Evolutionary conservation across 305 asterid species (phyloP).

Genomic region (Caryopteris hybrid): DNA sequence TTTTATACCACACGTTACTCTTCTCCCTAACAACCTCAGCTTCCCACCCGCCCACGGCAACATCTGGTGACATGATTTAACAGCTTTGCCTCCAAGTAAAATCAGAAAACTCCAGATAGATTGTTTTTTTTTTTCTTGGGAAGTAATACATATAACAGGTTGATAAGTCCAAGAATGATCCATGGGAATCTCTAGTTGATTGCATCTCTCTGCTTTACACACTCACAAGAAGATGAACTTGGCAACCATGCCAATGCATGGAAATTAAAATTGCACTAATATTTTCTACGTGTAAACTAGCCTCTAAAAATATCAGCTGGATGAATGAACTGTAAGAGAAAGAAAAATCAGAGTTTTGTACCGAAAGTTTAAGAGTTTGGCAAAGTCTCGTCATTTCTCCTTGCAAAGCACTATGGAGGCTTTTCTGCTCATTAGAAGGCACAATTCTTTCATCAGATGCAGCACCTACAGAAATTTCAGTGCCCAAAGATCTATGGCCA

Average conservation of each 20-base stretch:
- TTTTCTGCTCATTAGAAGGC: slow-evolving; percentile 42
- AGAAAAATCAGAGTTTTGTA: slow-evolving; percentile 29
- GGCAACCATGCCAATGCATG: neutral
- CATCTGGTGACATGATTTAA: neutral
- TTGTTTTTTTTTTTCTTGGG: neutral
- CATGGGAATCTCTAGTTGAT: neutral
- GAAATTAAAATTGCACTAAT: neutral
- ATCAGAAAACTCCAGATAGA: neutral
- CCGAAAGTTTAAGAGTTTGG: slow-evolving; percentile 64
- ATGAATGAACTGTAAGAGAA: neutral
- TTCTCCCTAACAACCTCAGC: neutral
- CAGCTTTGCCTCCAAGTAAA: neutral
- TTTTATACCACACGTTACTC: neutral
- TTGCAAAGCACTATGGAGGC: slow-evolving; percentile 45
- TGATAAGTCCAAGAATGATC: neutral
- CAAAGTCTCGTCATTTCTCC: slow-evolving; percentile 58
- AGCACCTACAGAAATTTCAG: slow-evolving; percentile 30
- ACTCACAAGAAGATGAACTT: neutral
- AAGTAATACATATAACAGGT: neutral
- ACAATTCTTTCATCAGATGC: slow-evolving; percentile 25
- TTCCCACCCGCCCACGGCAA: neutral
- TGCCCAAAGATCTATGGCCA: slow-evolving; percentile 18
- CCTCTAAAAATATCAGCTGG: neutral
- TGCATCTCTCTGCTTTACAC: neutral
- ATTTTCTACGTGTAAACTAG: neutral